Conservation (phyloP, 129 eudicot genomes). For the Centrapalus pauciflorus region DNA sequence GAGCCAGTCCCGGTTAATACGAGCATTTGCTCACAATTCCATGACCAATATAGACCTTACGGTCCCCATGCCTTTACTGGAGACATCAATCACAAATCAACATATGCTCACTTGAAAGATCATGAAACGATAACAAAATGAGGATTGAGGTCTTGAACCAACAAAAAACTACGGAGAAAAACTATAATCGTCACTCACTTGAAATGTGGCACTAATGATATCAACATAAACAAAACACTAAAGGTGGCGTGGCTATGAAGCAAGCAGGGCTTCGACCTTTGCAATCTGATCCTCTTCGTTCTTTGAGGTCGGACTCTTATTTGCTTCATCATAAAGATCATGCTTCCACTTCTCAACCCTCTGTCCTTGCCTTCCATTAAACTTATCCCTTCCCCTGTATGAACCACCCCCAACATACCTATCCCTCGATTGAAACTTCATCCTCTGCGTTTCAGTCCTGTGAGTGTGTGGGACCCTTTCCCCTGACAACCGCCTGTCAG, state of each 20-base stretch:
- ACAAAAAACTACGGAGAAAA: neutral
- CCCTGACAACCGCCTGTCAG: slow-evolving; percentile 32
- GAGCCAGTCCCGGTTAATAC: no score
- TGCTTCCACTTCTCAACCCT: slow-evolving; percentile 91
- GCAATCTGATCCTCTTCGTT: slow-evolving; percentile 90
- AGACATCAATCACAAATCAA: neutral
- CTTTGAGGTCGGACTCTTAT: slow-evolving; percentile 61
- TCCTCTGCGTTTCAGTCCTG: slow-evolving; percentile 33
- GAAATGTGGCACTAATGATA: slow-evolving; percentile 11
- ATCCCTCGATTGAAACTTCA: slow-evolving; percentile 42
- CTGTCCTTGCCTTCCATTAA: slow-evolving; percentile 40
- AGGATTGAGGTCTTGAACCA: neutral
- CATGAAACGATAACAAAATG: slow-evolving; percentile 8
- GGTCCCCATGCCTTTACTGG: no score
- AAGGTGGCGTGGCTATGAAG: slow-evolving; percentile 32
- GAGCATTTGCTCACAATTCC: no score
- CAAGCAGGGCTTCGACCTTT: slow-evolving; percentile 81
- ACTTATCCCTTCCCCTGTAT: slow-evolving; percentile 50
- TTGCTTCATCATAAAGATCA: slow-evolving; percentile 81
- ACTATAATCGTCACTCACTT: neutral
- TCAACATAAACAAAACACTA: slow-evolving; percentile 18
- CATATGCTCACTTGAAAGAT: neutral
- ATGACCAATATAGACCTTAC: no score
- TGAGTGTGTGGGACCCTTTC: slow-evolving; percentile 34
- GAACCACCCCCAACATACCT: slow-evolving; percentile 35